Evolutionary conservation across 2,329 filamentous ascomycete species (phyloP), one percentile per base, ranked within the genome.

Genomic region (Akanthomyces dipterigenus): DNA sequence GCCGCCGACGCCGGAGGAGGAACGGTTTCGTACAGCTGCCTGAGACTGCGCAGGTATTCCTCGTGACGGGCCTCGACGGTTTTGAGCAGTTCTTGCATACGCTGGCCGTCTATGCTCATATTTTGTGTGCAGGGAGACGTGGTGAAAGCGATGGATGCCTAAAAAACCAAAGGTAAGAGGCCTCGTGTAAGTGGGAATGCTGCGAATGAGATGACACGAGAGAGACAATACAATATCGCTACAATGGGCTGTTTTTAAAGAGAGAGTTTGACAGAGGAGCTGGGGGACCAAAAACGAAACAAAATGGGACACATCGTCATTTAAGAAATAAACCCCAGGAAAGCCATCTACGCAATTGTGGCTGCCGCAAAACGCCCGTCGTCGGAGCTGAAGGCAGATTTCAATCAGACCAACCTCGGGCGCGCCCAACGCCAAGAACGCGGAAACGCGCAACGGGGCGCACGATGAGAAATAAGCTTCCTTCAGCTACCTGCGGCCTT

Each of bases 61-160:
- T 74, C 72, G 56, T 74, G 73, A 49, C 70, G 67, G 24, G 68
- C 63, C 50, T 76, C 72, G 48, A 72, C 69, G 31, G 68, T 69
- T 43, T 63, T 66, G 63, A 75, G 67, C 51, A 75, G 67, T 38
- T 75, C 71, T 60, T 76, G 73, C 18, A 73, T 57, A 57, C 61
- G 67, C 63, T 68, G 65, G 28, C 67, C 65, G 18, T 66, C 67
- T 18, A 16, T 28, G 28, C 51, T 43, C 51, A 55, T 40, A n/a
- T 3, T 22, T 50, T 50, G 24, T 28, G 12, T 28, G 26, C 16
- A 11, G n/a, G 46, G 14, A 31, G 11, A 31, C 12, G 12, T 18
- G 14, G 7, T 34, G 2, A 2, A 2, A 34, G n/a, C n/a, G 46
- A 18, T 50, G 46, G 12, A 2, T 46, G 43, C 43, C 43, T 43